These are phyloP conservation scores for Fusarium drepaniforme DNA, from an alignment of 2,329 filamentous ascomycete species.

Conservation along the genomic window DNA sequence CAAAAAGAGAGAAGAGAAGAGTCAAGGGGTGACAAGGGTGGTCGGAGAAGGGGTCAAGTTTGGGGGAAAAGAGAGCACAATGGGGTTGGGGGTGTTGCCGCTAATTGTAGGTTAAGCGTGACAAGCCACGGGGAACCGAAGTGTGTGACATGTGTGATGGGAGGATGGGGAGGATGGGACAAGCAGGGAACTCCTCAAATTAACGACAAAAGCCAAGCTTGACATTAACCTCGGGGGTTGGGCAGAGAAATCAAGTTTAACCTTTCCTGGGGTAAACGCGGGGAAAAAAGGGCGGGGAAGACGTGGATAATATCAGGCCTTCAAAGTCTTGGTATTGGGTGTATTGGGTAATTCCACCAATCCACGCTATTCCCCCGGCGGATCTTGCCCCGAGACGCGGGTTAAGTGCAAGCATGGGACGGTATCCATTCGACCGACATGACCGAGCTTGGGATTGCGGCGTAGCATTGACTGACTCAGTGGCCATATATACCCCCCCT, in stretches of 20 bases:
- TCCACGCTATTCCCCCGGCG: neutral
- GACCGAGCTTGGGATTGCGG: neutral
- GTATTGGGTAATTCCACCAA: neutral
- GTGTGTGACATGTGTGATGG: neutral
- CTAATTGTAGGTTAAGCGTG: neutral
- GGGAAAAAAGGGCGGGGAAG: neutral
- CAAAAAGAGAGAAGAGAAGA: neutral
- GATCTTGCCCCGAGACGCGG: neutral
- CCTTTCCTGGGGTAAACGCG: slow-evolving; percentile 4
- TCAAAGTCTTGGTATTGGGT: neutral
- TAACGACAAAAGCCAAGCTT: neutral
- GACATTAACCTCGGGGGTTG: neutral
- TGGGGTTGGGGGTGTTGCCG: neutral
- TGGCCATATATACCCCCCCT: neutral
- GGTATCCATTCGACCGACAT: neutral
- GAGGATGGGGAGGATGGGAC: neutral
- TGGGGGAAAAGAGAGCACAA: neutral
- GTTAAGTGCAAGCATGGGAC: neutral
- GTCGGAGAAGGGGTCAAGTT: neutral
- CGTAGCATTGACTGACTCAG: neutral
- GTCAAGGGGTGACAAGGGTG: neutral
- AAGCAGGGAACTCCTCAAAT: too few relatives aligned
- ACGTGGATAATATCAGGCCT: neutral
- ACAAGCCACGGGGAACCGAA: neutral
- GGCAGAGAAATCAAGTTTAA: neutral